phyloP scores from a whole-genome alignment of 2,329 filamentous ascomycete genomes.

The Aspergillus amoenus region DNA sequence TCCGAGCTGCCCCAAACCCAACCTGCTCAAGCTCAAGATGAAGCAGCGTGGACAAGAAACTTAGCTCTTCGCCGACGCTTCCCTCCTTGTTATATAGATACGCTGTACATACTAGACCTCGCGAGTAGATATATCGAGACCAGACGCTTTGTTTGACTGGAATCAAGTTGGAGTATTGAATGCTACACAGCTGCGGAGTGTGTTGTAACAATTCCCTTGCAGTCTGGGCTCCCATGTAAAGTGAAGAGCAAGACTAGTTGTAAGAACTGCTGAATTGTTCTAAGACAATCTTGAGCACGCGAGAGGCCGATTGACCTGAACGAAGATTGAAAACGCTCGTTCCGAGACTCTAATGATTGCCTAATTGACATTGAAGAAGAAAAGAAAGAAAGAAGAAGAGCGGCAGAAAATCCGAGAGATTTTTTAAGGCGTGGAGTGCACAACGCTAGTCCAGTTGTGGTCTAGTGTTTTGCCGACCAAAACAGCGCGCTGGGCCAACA shows the following conservation, averaged over 20 bases:
- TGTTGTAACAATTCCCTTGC: conserved; percentile 47
- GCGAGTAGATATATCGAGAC: background rate
- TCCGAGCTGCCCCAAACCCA: conserved; percentile 81
- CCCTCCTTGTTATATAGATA: background rate
- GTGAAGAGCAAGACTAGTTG: conserved; percentile 64
- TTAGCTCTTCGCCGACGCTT: background rate
- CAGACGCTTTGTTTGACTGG: background rate
- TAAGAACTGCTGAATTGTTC: conserved; percentile 70
- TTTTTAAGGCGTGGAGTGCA: conserved; percentile 20
- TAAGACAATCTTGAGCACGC: conserved; percentile 99
- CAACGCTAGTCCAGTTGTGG: conserved; percentile 32
- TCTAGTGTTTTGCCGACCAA: conserved; percentile 24
- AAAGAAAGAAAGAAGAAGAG: conserved; percentile 46
- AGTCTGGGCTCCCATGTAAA: conserved; percentile 57
- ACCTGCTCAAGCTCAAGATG: conserved; percentile 78
- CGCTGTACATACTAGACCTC: conserved; percentile 8
- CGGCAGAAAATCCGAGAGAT: conserved; percentile 28
- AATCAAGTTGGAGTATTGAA: background rate
- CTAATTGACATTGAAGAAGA: conserved; percentile 63
- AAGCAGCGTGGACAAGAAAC: conserved; percentile 63
- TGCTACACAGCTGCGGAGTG: background rate
- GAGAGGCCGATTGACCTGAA: conserved; percentile 81
- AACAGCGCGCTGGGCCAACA: conserved; percentile 29
- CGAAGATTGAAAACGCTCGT: conserved; percentile 79
- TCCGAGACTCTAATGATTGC: conserved; percentile 99